A percentile compares a stretch with the other conserved stretches of the same genome.
Evolutionary conservation across 441 rosid genomes (phyloP).

Genomic region (Adansonia gregorii): DNA sequence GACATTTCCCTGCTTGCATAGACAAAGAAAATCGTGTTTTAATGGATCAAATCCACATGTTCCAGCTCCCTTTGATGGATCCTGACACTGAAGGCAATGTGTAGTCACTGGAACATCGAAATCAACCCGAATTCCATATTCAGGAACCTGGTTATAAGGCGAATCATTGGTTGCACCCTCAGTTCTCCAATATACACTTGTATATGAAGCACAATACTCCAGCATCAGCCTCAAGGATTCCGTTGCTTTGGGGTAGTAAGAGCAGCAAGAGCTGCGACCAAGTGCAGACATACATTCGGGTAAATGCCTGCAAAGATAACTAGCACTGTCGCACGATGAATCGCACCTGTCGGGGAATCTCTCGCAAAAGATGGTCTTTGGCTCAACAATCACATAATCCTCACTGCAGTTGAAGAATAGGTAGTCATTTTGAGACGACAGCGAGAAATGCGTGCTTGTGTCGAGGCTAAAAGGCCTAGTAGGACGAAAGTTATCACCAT

Average conservation of each 20-base stretch:
- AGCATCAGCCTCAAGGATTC: slow-evolving; percentile 89
- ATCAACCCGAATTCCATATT: slow-evolving; percentile 85
- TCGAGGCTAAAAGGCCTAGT: slow-evolving; percentile 89
- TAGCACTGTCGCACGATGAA: slow-evolving; percentile 85
- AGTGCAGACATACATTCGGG: slow-evolving; percentile 67
- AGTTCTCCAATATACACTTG: slow-evolving; percentile 85
- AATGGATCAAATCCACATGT: slow-evolving; percentile 70
- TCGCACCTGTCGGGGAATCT: slow-evolving; percentile 86
- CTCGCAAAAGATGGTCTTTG: slow-evolving; percentile 82
- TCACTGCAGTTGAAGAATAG: slow-evolving; percentile 87
- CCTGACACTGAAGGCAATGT: slow-evolving; percentile 81
- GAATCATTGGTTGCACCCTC: slow-evolving; percentile 39
- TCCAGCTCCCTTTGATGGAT: slow-evolving; percentile 76
- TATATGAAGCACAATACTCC: slow-evolving; percentile 71
- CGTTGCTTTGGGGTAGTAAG: slow-evolving; percentile 79
- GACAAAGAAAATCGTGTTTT: slow-evolving; percentile 65
- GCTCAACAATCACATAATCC: slow-evolving; percentile 72
- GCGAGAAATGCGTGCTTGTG: slow-evolving; percentile 78
- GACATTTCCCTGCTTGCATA: slow-evolving; percentile 63
- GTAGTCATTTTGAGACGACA: slow-evolving; percentile 83
- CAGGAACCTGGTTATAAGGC: slow-evolving; percentile 70
- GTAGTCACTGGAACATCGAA: slow-evolving; percentile 81
- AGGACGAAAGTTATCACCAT: slow-evolving; percentile 66
- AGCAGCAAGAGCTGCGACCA: slow-evolving; percentile 69
- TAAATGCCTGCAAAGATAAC: slow-evolving; percentile 87